phyloP scores from a whole-genome alignment of 768 basidiomycete species.

The Lenzites betulinus region DNA sequence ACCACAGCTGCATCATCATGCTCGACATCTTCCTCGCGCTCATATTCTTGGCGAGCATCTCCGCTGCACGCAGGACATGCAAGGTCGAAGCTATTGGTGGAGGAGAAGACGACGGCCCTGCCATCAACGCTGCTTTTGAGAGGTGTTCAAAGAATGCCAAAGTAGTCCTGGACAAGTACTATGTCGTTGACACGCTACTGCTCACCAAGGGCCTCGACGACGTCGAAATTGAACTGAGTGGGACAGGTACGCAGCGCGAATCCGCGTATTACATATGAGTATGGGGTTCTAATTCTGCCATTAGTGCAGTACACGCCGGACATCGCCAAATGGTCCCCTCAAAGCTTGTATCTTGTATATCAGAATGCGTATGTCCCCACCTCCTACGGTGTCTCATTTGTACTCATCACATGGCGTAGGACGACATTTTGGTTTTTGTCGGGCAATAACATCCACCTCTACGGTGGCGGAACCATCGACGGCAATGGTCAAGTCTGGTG shows the following conservation, averaged over 20 bases:
- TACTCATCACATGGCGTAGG: conserved; percentile 18
- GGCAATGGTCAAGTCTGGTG: conserved; percentile 50
- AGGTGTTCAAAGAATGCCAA: conserved; percentile 32
- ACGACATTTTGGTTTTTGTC: conserved; percentile 45
- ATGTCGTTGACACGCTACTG: conserved; percentile 43
- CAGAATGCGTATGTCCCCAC: conserved; percentile 41
- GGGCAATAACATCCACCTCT: conserved; percentile 38
- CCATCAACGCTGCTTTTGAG: conserved; percentile 37
- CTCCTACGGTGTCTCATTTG: background rate
- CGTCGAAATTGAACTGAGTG: conserved; percentile 42
- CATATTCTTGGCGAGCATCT: background rate
- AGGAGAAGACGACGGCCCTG: conserved; percentile 40
- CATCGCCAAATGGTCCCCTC: conserved; percentile 44
- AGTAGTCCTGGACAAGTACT: conserved; percentile 37
- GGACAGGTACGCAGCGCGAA: conserved; percentile 32
- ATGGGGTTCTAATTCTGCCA: background rate
- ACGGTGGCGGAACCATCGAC: conserved; percentile 50
- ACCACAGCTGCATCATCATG: too few relatives aligned
- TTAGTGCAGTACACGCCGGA: conserved; percentile 41
- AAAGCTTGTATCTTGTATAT: conserved; percentile 42
- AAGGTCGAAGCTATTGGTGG: conserved; percentile 35
- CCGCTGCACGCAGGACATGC: conserved; percentile 26
- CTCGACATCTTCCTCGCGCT: conserved; percentile 1
- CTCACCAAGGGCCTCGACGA: conserved; percentile 39
- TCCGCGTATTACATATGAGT: conserved; percentile 5